Evolutionary conservation across 352 stramenopile genomes (phyloP).

Genomic region (Globisporangium nunn): DNA sequence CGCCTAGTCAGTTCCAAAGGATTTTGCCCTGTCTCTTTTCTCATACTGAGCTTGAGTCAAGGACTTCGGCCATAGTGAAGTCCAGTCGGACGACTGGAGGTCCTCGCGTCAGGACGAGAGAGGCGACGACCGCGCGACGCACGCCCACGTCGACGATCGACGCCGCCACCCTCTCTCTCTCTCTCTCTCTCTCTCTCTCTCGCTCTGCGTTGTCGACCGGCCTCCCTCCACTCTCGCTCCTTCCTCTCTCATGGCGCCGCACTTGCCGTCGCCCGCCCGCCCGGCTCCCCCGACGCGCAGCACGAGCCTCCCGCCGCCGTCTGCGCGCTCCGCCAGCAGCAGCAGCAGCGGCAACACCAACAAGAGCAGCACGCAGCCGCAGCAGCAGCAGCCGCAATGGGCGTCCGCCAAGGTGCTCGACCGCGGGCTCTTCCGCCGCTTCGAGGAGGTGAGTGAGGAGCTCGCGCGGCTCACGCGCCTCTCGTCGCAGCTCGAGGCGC

Average conservation of each 20-base stretch:
- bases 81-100: no score
- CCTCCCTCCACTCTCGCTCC: background rate
- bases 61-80: background rate
- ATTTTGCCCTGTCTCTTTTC: no score
- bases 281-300: background rate
- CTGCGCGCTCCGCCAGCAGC: background rate
- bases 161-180: no score
- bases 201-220: background rate
- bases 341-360: background rate
- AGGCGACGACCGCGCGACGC: no score
- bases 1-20: no score
- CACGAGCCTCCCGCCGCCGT: background rate
- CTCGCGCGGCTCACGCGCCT: constrained; percentile 32
- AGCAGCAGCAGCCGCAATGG: background rate
- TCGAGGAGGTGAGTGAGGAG: constrained; percentile 46
- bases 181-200: background rate
- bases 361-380: background rate
- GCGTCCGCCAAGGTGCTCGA: constrained; percentile 22
- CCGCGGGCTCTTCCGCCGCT: constrained; percentile 46
- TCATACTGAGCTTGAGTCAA: background rate
- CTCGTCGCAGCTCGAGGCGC: constrained; percentile 17
- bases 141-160: no score
- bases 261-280: constrained; percentile 7
- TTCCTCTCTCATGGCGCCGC: constrained; percentile 8
- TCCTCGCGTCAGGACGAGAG: no score